Evolutionary conservation across 148 eudicot genomes (phyloP), one percentile per base, ranked within the genome.

Genomic region (Talinum fruticosum): DNA sequence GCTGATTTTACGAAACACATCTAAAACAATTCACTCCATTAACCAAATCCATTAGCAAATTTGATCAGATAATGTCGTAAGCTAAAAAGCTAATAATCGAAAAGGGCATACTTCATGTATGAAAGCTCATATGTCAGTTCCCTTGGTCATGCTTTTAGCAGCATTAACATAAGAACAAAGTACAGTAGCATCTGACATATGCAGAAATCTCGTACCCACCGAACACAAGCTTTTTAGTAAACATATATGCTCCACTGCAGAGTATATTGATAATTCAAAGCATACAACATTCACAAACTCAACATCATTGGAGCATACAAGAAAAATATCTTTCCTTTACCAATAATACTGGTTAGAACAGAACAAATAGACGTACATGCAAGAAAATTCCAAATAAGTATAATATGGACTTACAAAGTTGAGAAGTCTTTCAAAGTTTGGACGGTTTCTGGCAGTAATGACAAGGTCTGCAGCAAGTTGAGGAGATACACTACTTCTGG

Each of bases 401-500:
- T 69, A 66, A 81, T 53, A 38, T 45, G 72, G 79, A 87, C 99
- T 96, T 85, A 96, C 99, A 82, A 86, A 90, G 71, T 80, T 85
- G 65, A 96, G 88, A 72, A 91, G 82, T 78, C 93, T 88, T 71
- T 75, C 77, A 76, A 93, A 89, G 82, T 83, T 86, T 72, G 94
- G 84, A 79, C 93, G 93, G 82, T 85, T 88, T 82, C 81, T 73
- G 71, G 94, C 84, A 79, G 97, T 80, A 80, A 90, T 86, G 54
- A 85, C 82, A 84, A 87, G 90, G 82, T 85, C 90, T 66, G 90
- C 92, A 74, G 88, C 82, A 79, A 90, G 83, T 78, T 84, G 90
- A 53, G 97, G 97, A 72, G 97, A 90, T 76, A 79, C 86, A 54
- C 83, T 87, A 82, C 81, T 87, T 83, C 88, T 96, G 57, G 81